Evolutionary conservation across 1,284 basidiomycete species (phyloP).

Genomic region (Microbotryum saponariae): DNA sequence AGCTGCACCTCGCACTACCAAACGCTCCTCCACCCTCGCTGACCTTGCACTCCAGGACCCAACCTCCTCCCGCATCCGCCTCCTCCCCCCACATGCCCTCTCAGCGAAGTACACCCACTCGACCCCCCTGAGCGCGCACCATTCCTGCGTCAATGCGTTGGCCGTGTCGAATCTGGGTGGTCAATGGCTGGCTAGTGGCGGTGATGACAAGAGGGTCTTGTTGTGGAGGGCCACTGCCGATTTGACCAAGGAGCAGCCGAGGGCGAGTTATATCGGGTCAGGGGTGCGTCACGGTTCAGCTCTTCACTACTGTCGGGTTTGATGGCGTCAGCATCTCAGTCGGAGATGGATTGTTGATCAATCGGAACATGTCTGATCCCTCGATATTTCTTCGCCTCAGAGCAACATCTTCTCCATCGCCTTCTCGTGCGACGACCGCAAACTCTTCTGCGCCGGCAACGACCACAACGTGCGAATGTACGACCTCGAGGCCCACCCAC

Average conservation of each 20-base stretch:
- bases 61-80: background rate
- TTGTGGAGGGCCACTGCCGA: conserved; percentile 11
- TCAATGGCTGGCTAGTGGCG: conserved; percentile 63
- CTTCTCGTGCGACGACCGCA: conserved; percentile 57
- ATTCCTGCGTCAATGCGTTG: conserved; percentile 63
- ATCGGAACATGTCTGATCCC: background rate
- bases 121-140: conserved; percentile 49
- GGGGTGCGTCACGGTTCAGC: conserved; percentile 48
- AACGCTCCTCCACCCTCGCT: background rate
- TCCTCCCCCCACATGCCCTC: background rate
- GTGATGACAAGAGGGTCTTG: conserved; percentile 53
- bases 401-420: conserved; percentile 60
- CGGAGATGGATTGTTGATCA: background rate
- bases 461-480: conserved; percentile 48
- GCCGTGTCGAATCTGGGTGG: conserved; percentile 56
- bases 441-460: conserved; percentile 59
- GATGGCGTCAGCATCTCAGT: conserved; percentile 44
- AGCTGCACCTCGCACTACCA: background rate
- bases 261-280: conserved; percentile 62
- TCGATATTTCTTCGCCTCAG: conserved; percentile 39
- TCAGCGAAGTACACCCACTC: background rate
- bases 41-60: conserved; percentile 20
- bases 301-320: no score
- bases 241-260: conserved; percentile 44
- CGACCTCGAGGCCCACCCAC: conserved; percentile 23